Conservation (phyloP, 148 eudicot species). For the Limonium bicolor region DNA sequence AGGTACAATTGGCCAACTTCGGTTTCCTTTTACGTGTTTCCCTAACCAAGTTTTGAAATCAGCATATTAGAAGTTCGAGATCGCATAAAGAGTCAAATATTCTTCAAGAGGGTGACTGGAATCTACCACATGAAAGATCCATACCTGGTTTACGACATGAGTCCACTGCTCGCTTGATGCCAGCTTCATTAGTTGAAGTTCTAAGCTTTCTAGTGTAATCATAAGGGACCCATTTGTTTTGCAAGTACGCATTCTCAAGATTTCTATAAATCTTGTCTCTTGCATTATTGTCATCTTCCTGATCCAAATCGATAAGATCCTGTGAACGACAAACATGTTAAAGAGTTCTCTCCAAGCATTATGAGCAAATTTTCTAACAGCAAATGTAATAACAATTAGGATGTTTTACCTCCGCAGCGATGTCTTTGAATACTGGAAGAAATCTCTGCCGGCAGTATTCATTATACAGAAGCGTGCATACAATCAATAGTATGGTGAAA, state of each 20-base stretch:
- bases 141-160: no score
- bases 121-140: no score
- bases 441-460: conserved; percentile 74
- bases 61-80: no score
- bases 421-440: conserved; percentile 34
- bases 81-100: no score
- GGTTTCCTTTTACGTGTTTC: no score
- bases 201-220: no score
- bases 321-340: conserved; percentile 10
- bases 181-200: no score
- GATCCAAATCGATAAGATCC: conserved; percentile 83
- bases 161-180: no score
- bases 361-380: neutral
- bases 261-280: conserved; percentile 38
- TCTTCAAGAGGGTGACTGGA: no score
- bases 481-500: conserved; percentile 44
- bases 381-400: neutral
- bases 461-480: conserved; percentile 54
- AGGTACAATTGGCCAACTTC: no score
- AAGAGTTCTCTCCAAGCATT: neutral
- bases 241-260: conserved; percentile 47
- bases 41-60: no score
- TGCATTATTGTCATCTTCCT: conserved; percentile 44
- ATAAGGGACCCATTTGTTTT: conserved; percentile 25
- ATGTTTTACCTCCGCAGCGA: conserved; percentile 43